Evolutionary conservation across 768 basidiomycete genomes (phyloP).

Genomic region (Rhizopogon rudus): DNA sequence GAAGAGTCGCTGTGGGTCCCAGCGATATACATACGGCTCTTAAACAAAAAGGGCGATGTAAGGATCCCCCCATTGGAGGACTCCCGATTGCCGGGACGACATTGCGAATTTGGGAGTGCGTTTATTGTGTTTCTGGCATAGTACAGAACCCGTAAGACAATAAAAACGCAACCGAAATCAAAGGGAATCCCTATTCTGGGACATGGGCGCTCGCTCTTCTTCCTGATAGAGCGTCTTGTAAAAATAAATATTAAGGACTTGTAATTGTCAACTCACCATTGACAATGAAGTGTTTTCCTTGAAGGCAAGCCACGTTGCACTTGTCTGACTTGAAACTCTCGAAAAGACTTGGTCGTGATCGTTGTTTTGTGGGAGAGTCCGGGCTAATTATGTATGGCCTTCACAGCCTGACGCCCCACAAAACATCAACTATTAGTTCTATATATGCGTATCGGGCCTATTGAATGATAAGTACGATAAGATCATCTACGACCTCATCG

Average conservation of each 20-base stretch:
- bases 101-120: neutral
- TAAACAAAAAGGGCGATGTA: constrained; percentile 3
- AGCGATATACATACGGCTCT: constrained; percentile 7
- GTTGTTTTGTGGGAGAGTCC: no score
- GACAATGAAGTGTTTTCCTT: no score
- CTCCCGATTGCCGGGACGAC: neutral
- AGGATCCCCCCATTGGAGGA: neutral
- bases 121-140: constrained; percentile 6
- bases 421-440: no score
- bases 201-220: neutral
- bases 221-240: neutral
- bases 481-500: no score
- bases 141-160: constrained; percentile 7
- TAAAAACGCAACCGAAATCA: constrained; percentile 4
- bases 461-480: no score
- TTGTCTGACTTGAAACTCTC: no score
- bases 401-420: no score
- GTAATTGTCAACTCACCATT: no score
- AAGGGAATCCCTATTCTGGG: constrained; percentile 2
- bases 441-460: no score
- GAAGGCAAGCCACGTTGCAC: no score
- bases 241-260: neutral
- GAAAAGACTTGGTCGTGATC: no score
- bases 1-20: constrained; percentile 2
- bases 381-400: no score